Evolutionary conservation across 2,329 filamentous ascomycete genomes (phyloP).

Genomic region (Cladosporium sp.): DNA sequence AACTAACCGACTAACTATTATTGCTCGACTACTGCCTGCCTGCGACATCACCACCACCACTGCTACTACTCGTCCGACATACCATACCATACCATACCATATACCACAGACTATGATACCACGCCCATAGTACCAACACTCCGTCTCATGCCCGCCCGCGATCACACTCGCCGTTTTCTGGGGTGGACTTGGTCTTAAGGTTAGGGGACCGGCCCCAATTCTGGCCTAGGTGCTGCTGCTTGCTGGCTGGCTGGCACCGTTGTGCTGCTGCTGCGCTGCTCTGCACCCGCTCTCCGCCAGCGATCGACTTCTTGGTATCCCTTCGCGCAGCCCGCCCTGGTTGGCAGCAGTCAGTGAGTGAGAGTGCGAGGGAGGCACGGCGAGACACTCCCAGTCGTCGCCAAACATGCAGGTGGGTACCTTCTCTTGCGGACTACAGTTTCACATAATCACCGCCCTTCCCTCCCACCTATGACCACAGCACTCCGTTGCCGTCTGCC

Average conservation of each 20-base stretch:
- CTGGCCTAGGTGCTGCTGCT: constrained; percentile 2
- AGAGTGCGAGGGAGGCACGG: neutral
- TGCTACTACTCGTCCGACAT: neutral
- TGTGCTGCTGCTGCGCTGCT: neutral
- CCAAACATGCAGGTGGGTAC: constrained; percentile 18
- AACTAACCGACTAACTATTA: neutral
- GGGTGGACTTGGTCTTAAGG: constrained; percentile 4
- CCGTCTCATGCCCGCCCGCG: constrained; percentile 1
- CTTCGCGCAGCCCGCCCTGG: neutral
- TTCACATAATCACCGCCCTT: neutral
- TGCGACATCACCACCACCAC: neutral
- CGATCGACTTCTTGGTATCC: constrained; percentile 1
- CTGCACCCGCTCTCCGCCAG: constrained; percentile 1
- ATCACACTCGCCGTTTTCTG: neutral
- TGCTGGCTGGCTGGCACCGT: constrained; percentile 2
- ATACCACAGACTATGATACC: neutral
- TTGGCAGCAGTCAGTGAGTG: neutral
- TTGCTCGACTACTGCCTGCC: neutral
- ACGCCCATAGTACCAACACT: neutral
- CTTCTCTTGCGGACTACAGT: neutral
- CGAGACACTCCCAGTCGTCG: neutral
- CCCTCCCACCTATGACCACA: neutral
- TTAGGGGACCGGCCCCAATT: neutral
- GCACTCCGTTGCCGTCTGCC: constrained; percentile 1
- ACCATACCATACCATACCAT: neutral